A percentile compares a stretch with the other conserved stretches of the same genome.
Conservation (phyloP, 164 flowering plant species). For the Buxus sempervirens region DNA sequence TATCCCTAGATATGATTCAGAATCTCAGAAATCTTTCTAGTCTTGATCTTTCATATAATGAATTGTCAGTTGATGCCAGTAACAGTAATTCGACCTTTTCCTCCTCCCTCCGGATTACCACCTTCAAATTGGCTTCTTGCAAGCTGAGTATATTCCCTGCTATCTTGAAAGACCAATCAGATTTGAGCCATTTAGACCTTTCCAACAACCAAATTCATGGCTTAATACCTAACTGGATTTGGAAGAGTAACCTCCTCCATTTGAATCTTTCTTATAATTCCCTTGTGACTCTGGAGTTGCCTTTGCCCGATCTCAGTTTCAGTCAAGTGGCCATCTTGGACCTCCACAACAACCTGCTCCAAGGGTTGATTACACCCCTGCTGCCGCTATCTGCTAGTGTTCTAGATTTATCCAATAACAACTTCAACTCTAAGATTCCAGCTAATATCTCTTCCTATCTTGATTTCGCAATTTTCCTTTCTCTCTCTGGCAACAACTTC, state of each 20-base stretch:
- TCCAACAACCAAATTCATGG: conserved; percentile 37
- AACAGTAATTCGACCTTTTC: neutral
- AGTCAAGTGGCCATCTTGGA: conserved; percentile 20
- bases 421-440: conserved; percentile 29
- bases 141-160: conserved; percentile 25
- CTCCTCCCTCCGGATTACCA: conserved; percentile 18
- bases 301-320: neutral
- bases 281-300: conserved; percentile 19
- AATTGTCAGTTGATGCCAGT: conserved; percentile 14
- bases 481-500: conserved; percentile 38
- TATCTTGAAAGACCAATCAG: conserved; percentile 19
- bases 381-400: conserved; percentile 16
- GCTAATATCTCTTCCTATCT: conserved; percentile 17
- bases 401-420: conserved; percentile 45
- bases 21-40: conserved; percentile 22
- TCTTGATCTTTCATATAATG: conserved; percentile 41
- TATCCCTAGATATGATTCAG: conserved; percentile 17
- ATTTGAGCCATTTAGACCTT: conserved; percentile 28
- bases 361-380: conserved; percentile 25
- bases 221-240: conserved; percentile 41
- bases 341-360: conserved; percentile 34
- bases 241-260: conserved; percentile 15
- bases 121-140: conserved; percentile 36
- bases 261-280: conserved; percentile 42
- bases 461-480: conserved; percentile 19